Conservation (phyloP, 2,329 filamentous ascomycete species). For the Pseudogymnoascus sp. region DNA sequence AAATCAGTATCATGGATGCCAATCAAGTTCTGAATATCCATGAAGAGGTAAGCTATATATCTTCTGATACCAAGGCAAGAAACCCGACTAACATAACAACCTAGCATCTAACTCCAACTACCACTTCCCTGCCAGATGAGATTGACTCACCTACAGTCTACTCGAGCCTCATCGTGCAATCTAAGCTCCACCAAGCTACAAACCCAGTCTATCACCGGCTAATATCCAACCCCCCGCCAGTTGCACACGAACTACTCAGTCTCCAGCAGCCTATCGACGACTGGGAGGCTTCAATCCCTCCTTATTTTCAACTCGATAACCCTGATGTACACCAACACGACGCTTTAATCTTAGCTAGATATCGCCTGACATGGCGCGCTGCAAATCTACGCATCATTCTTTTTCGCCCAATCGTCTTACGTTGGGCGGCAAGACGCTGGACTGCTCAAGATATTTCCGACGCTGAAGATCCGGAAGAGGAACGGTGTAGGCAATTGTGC, state of each 20-base stretch:
- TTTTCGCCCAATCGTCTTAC: slow-evolving; percentile 37
- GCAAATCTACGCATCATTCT: slow-evolving; percentile 39
- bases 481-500: slow-evolving; percentile 34
- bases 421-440: slow-evolving; percentile 28
- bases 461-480: slow-evolving; percentile 32
- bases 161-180: slow-evolving; percentile 36
- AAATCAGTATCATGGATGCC: slow-evolving; percentile 16
- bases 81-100: background rate
- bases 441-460: slow-evolving; percentile 27
- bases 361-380: slow-evolving; percentile 35
- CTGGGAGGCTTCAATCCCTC: slow-evolving; percentile 36
- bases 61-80: background rate
- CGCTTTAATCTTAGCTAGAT: slow-evolving; percentile 32
- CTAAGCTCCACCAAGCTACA: slow-evolving; percentile 37
- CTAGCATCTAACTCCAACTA: slow-evolving; percentile 32
- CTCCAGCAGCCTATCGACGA: slow-evolving; percentile 37
- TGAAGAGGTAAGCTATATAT: slow-evolving; percentile 14
- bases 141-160: slow-evolving; percentile 36
- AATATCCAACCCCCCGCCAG: slow-evolving; percentile 36
- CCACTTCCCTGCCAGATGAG: slow-evolving; percentile 32
- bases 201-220: slow-evolving; percentile 39
- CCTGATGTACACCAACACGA: slow-evolving; percentile 30
- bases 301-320: slow-evolving; percentile 33
- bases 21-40: slow-evolving; percentile 18
- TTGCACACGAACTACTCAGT: slow-evolving; percentile 34